Conservation (phyloP, 2,329 filamentous ascomycete genomes). For the Amesomyces nigricolor region DNA sequence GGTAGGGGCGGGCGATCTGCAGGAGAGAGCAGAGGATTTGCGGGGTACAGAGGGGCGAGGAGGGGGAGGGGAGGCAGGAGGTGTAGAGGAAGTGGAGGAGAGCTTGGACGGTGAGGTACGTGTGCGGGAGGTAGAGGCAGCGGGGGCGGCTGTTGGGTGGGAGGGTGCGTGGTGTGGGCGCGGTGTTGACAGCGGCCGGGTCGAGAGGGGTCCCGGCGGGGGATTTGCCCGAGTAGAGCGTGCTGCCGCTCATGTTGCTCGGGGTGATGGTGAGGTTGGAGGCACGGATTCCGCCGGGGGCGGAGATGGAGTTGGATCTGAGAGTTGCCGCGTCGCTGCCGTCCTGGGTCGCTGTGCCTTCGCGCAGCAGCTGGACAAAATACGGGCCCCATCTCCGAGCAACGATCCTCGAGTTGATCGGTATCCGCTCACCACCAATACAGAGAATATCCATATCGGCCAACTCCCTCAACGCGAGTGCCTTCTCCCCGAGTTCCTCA, state of each 20-base stretch:
- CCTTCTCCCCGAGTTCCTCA: conserved; percentile 78
- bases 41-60: conserved; percentile 78
- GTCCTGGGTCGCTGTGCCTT: conserved; percentile 67
- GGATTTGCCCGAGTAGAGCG: conserved; percentile 32
- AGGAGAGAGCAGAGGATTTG: conserved; percentile 94
- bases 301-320: conserved; percentile 46
- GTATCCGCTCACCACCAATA: conserved; percentile 83
- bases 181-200: conserved; percentile 46
- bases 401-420: conserved; percentile 86
- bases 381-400: conserved; percentile 90
- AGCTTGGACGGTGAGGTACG: conserved; percentile 79
- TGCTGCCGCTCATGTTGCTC: conserved; percentile 44
- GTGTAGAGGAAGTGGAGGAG: conserved; percentile 93
- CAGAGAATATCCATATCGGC: conserved; percentile 96
- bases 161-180: conserved; percentile 52
- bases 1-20: conserved; percentile 88
- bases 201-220: conserved; percentile 33
- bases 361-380: conserved; percentile 84
- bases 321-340: conserved; percentile 72
- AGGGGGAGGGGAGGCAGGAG: conserved; percentile 71
- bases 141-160: conserved; percentile 66
- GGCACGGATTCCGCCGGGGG: conserved; percentile 57
- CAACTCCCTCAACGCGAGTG: conserved; percentile 73
- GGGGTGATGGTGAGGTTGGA: conserved; percentile 83
- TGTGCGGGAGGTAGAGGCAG: conserved; percentile 89